Base-by-base conservation (phyloP, 1,139 yeast genomes). In the Magnusiomyces tetraspermus region DNA sequence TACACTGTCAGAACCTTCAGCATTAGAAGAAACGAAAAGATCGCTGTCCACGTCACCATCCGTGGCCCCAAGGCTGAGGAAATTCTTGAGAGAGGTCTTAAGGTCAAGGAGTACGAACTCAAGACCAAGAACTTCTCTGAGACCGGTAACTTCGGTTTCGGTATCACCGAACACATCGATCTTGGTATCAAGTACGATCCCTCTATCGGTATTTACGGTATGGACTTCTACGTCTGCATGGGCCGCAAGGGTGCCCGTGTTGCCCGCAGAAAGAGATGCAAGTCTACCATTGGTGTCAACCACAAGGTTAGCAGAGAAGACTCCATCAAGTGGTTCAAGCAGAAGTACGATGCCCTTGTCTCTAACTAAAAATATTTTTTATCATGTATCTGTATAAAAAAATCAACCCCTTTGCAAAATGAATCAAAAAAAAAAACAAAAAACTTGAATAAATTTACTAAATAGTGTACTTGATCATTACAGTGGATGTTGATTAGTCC, bases 151-250 rank as follows among this genome's bases (percentile, higher is more conserved):
- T 92, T 92, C 72, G 99, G 98, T 81, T 92, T 92, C 85, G 99
- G 99, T 85, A 83, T 92, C 74, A 88, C 87, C 70, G 99, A 92
- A 83, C 99, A 92, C 85, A 92, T 92, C 72, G 99, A 92, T 77
- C 85, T 92, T 77, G 98, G 98, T 83, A 92, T 92, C 86, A 94
- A 94, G 83, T 92, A 92, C 81, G 98, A 94, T 78, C 99, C 99
- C 77, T 82, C 87, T 74, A 94, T 92, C 72, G 98, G 98, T 77
- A 92, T 92, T 76, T 94, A 92, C 92, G 98, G 99, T 83, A 92
- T 92, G 99, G 98, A 92, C 79, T 92, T 92, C 85, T 94, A 89
- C 92, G 92, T 92, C 73, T 97, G 90, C 73, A 80, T 92, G 82
- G 97, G 97, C 76, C 90, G 99, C 81, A 95, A 97, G 72, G 99